Conservation (phyloP, 495 filamentous ascomycete species). For the Penicillium canescens region DNA sequence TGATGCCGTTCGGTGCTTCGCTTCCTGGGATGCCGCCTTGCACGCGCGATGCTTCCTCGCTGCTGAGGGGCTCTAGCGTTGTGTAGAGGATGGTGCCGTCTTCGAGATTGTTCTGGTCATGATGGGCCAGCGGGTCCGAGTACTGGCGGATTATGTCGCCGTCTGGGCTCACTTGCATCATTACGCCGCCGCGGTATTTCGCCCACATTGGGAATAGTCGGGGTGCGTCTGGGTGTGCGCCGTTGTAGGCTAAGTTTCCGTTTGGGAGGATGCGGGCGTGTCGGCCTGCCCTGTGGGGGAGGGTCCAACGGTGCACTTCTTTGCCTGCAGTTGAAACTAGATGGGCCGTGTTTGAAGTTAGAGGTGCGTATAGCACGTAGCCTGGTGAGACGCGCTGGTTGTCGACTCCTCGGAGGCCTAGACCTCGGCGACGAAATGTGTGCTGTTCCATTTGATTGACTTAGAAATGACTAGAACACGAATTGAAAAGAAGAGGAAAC, state of each 20-base stretch:
- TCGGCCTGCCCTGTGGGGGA: slow-evolving; percentile 42
- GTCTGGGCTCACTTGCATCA: slow-evolving; percentile 38
- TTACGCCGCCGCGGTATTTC: slow-evolving; percentile 48
- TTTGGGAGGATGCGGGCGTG: slow-evolving; percentile 44
- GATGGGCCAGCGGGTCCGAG: slow-evolving; percentile 42
- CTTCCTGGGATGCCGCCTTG: slow-evolving; percentile 40
- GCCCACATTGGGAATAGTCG: slow-evolving; percentile 43
- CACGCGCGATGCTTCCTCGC: slow-evolving; percentile 32
- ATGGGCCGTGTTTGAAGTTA: slow-evolving; percentile 42
- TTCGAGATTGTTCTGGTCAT: slow-evolving; percentile 48
- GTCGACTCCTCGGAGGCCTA: slow-evolving; percentile 45
- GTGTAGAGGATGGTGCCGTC: slow-evolving; percentile 46
- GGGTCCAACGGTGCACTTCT: slow-evolving; percentile 45
- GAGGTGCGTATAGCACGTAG: slow-evolving; percentile 43
- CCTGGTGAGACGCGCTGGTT: slow-evolving; percentile 36
- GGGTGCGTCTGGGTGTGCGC: slow-evolving; percentile 40
- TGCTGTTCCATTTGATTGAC: slow-evolving; percentile 39
- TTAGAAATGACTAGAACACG: neutral
- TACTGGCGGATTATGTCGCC: slow-evolving; percentile 41
- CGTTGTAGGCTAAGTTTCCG: slow-evolving; percentile 47
- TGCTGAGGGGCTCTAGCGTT: slow-evolving; percentile 37
- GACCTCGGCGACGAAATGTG: slow-evolving; percentile 41
- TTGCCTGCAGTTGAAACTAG: slow-evolving; percentile 41
- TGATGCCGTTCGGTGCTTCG: slow-evolving; percentile 37
- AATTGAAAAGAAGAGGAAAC: neutral